Evolutionary conservation across 768 basidiomycete genomes (phyloP).

Genomic region (Termitomyces sp.): DNA sequence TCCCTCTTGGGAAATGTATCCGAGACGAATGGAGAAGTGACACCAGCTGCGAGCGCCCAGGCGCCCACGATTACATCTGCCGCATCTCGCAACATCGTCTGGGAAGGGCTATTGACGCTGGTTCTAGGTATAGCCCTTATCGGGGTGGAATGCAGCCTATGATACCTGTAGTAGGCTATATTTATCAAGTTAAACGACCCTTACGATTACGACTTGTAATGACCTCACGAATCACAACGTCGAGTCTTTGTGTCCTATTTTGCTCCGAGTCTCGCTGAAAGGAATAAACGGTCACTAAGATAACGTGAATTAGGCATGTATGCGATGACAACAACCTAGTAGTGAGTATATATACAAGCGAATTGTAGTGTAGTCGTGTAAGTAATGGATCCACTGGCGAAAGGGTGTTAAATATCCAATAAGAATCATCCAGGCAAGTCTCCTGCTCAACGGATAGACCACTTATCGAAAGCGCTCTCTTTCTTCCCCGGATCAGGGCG

Average conservation of each 20-base stretch:
- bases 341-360: neutral
- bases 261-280: neutral
- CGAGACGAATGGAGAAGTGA: constrained; percentile 38
- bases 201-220: constrained; percentile 7
- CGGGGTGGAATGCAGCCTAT: constrained; percentile 1
- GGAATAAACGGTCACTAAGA: neutral
- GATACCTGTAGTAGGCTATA: neutral
- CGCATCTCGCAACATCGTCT: constrained; percentile 12
- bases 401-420: constrained; percentile 1
- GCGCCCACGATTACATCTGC: constrained; percentile 25
- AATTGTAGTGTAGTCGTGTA: neutral
- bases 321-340: neutral
- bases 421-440: neutral
- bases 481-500: constrained; percentile 30
- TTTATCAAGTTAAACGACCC: neutral
- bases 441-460: constrained; percentile 38
- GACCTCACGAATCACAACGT: constrained; percentile 1
- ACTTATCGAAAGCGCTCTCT: constrained; percentile 47
- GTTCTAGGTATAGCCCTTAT: constrained; percentile 3
- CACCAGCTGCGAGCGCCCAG: constrained; percentile 8
- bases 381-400: neutral
- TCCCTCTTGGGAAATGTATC: constrained; percentile 53
- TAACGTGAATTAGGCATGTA: neutral
- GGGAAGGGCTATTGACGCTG: neutral
- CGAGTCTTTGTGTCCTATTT: too few relatives aligned